Percentiles rank a stretch among this genome's conserved stretches.
Conservation (phyloP, 2,329 filamentous ascomycete species). For the Pseudogymnoascus sp. region DNA sequence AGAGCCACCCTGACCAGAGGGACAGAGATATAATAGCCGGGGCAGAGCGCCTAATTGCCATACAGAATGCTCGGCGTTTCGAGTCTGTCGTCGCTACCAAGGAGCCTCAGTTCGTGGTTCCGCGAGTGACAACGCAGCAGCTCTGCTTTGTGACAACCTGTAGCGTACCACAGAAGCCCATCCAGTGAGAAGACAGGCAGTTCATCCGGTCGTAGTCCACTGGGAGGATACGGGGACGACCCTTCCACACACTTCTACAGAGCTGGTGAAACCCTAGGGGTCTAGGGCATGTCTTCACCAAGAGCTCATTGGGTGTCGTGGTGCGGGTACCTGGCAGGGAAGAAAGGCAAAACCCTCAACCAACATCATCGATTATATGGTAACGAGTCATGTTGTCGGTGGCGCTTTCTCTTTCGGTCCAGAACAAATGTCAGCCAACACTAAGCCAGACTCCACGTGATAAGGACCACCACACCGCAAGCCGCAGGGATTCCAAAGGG, state of each 20-base stretch:
- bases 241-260: not conserved
- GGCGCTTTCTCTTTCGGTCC: not conserved
- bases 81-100: conserved; percentile 2
- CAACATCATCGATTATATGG: not conserved
- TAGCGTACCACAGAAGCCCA: not conserved
- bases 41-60: not conserved
- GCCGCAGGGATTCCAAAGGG: not conserved
- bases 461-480: not conserved
- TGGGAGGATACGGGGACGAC: not conserved
- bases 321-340: conserved; percentile 9
- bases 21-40: not conserved
- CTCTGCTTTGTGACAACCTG: not conserved
- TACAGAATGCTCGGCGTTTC: not conserved
- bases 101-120: not conserved
- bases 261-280: conserved; percentile 7
- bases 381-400: conserved; percentile 3
- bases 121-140: conserved; percentile 3
- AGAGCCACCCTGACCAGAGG: not conserved
- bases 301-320: not conserved
- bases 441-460: not conserved
- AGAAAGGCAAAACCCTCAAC: not conserved
- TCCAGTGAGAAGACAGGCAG: not conserved
- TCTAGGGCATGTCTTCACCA: not conserved
- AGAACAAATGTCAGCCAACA: not conserved
- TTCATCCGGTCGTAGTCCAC: not conserved